Percentiles rank a stretch among this genome's conserved stretches.
phyloP scores from a whole-genome alignment of 306 rosid species.

The Rosa persica region DNA sequence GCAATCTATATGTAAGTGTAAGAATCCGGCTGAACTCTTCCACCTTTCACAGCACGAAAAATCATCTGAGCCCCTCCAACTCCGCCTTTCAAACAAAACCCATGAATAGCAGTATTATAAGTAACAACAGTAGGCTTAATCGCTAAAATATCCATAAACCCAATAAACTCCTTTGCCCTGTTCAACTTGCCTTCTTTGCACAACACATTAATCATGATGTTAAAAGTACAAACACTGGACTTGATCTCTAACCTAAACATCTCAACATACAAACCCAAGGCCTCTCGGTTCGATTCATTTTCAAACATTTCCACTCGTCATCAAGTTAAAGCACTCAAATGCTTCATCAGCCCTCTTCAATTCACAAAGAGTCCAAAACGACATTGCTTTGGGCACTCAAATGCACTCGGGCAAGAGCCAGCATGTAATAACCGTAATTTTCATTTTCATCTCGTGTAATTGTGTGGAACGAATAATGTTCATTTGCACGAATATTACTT shows the following conservation, averaged over 20 bases:
- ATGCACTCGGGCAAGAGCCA: constrained; percentile 32
- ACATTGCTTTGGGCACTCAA: constrained; percentile 32
- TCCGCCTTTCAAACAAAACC: constrained; percentile 55
- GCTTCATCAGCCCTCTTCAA: constrained; percentile 52
- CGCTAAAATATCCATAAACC: constrained; percentile 60
- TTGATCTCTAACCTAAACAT: constrained; percentile 73
- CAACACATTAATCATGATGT: constrained; percentile 80
- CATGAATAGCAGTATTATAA: constrained; percentile 69
- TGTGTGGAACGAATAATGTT: too few relatives aligned
- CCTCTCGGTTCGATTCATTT: constrained; percentile 42
- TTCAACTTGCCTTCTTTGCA: constrained; percentile 83
- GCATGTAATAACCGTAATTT: too few relatives aligned
- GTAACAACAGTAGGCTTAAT: constrained; percentile 62
- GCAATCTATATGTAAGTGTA: constrained; percentile 52
- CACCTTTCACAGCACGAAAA: constrained; percentile 46
- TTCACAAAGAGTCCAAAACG: constrained; percentile 63
- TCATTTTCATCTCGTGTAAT: too few relatives aligned
- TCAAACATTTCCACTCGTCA: constrained; percentile 54
- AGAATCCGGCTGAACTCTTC: constrained; percentile 63
- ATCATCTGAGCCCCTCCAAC: constrained; percentile 47
- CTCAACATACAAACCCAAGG: constrained; percentile 80
- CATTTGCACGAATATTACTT: too few relatives aligned
- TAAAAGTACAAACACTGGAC: constrained; percentile 61
- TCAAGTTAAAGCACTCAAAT: constrained; percentile 55
- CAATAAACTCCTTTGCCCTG: constrained; percentile 70